These are phyloP conservation scores for Mycena floridula DNA, from an alignment of 768 basidiomycete species.

Conservation along the genomic window DNA sequence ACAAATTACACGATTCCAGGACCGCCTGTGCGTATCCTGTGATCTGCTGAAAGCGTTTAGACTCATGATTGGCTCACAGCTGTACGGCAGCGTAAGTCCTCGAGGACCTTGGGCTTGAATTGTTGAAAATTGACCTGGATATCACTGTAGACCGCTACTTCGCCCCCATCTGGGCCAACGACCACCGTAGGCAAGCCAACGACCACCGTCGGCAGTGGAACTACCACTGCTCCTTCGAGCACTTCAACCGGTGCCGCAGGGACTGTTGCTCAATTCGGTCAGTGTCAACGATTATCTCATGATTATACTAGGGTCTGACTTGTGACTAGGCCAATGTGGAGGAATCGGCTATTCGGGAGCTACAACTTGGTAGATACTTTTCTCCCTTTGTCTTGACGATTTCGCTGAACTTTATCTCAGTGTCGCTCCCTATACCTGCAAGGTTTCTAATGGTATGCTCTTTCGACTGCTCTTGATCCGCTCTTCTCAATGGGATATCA, in stretches of 20 bases:
- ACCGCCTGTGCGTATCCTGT: constrained; percentile 32
- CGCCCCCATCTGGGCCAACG: not conserved
- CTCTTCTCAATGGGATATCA: too few relatives aligned
- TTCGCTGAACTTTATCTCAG: not conserved
- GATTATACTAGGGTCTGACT: too few relatives aligned
- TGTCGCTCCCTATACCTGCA: not conserved
- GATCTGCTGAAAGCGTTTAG: too few relatives aligned
- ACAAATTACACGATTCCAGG: constrained; percentile 39
- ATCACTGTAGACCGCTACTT: not conserved
- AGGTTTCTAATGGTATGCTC: too few relatives aligned
- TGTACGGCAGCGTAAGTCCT: not conserved
- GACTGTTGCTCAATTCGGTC: too few relatives aligned
- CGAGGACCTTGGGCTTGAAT: not conserved
- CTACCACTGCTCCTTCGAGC: not conserved
- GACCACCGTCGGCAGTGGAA: too few relatives aligned
- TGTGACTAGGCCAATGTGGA: not conserved
- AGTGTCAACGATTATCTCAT: too few relatives aligned
- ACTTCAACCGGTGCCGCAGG: not conserved
- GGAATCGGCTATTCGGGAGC: not conserved
- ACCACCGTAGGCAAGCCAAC: too few relatives aligned
- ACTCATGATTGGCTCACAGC: not conserved
- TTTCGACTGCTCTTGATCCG: too few relatives aligned
- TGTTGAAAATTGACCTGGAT: not conserved
- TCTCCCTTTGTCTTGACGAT: not conserved
- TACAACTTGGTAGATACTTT: not conserved